These are phyloP conservation scores for Eucalyptus rudis DNA, from an alignment of 345 rosid genomes.

Conservation along the genomic window DNA sequence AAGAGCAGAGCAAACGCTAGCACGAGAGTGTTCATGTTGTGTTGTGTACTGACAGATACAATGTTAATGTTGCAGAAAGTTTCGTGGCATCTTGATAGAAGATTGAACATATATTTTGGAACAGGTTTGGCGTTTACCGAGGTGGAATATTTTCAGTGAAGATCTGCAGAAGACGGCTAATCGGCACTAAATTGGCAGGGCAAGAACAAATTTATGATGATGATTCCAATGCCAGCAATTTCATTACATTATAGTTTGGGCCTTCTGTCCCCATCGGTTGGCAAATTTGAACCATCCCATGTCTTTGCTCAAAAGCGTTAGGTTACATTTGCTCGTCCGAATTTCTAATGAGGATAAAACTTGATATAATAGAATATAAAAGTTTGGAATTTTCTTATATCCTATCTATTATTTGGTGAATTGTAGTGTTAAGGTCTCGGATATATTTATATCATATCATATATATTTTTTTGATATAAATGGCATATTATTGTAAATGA, in stretches of 20 bases:
- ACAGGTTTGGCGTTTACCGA: not conserved
- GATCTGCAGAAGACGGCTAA: not conserved
- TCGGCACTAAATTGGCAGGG: not conserved
- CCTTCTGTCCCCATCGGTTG: not conserved
- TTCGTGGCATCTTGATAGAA: not conserved
- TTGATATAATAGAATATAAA: too few species aligned
- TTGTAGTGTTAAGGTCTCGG: too few species aligned
- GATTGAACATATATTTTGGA: not conserved
- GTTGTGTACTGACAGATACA: not conserved
- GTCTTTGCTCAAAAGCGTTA: not conserved
- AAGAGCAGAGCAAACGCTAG: not conserved
- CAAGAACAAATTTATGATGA: not conserved
- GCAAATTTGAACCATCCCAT: not conserved
- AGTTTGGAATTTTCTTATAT: too few species aligned
- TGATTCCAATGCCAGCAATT: not conserved
- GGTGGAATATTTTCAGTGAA: not conserved
- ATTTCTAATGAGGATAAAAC: too few species aligned
- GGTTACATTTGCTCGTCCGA: too few species aligned
- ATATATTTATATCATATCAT: too few species aligned
- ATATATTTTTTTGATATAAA: too few species aligned
- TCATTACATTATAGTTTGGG: not conserved
- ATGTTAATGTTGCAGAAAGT: not conserved
- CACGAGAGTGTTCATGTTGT: not conserved
- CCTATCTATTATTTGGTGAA: rapidly evolving
- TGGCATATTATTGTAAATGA: too few species aligned